A percentile compares a stretch with the other conserved stretches of the same genome.
Evolutionary conservation across 73 alveolate genomes (phyloP).

Genomic region (Paramecium sonneborni): DNA sequence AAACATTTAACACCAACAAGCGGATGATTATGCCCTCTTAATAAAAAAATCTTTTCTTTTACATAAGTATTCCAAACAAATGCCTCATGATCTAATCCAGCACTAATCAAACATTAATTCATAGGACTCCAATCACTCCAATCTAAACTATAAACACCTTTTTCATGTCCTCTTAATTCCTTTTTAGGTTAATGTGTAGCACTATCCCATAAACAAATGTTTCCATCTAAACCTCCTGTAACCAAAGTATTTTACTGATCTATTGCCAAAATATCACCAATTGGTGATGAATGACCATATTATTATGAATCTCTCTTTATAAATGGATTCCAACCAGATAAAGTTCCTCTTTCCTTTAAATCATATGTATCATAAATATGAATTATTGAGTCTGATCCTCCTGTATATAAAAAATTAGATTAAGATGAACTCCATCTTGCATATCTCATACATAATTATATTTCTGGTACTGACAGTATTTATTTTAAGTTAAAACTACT

Average conservation of each 20-base stretch:
- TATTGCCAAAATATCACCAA: slow-evolving; percentile 87
- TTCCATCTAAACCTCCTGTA: slow-evolving; percentile 87
- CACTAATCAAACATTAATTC: slow-evolving; percentile 78
- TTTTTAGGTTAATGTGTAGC: slow-evolving; percentile 76
- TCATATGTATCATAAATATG: slow-evolving; percentile 90
- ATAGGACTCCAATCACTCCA: slow-evolving; percentile 82
- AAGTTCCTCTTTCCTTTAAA: slow-evolving; percentile 78
- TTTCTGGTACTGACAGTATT: slow-evolving; percentile 70
- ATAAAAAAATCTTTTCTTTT: slow-evolving; percentile 92
- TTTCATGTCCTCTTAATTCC: slow-evolving; percentile 81
- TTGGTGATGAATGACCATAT: slow-evolving; percentile 88
- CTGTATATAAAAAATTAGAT: slow-evolving; percentile 75
- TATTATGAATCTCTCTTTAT: slow-evolving; percentile 67
- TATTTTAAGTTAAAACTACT: slow-evolving; percentile 87
- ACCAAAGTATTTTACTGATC: slow-evolving; percentile 77
- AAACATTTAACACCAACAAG: slow-evolving; percentile 95
- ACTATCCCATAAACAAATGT: slow-evolving; percentile 86
- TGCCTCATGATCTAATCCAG: slow-evolving; percentile 93
- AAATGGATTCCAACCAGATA: slow-evolving; percentile 90
- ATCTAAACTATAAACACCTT: slow-evolving; percentile 87
- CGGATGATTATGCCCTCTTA: slow-evolving; percentile 97
- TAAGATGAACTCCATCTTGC: slow-evolving; percentile 67
- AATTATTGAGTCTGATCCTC: slow-evolving; percentile 93
- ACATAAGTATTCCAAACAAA: slow-evolving; percentile 97
- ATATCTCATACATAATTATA: slow-evolving; percentile 60